Evolutionary conservation across 2,329 filamentous ascomycete genomes (phyloP), one percentile per base, ranked within the genome.

Genomic region (Paramyrothecium roridum): DNA sequence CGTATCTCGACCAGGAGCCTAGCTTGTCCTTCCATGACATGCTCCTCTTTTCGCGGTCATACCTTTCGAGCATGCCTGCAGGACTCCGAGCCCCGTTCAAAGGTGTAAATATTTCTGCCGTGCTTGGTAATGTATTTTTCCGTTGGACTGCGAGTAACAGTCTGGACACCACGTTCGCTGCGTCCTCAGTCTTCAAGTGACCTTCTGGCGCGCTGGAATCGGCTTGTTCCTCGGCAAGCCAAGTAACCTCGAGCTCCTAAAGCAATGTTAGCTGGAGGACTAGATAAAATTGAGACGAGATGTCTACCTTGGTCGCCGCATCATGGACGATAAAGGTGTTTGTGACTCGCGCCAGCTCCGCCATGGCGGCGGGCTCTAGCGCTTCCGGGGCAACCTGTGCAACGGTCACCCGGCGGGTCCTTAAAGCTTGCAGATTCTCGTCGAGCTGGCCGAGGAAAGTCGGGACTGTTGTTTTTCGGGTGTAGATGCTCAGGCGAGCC

Each of bases 121-220:
- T 52, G 11, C 58, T 37, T 2, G 57, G 50, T 10, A 52, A 13
- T 12, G 50, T 50, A 21, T 55, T 21, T 20, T 54, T 47, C 3
- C 40, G 7, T 2, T 45, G 53, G n/a, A 49, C 59, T 13, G 69
- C 70, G 34, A 73, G 63, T 3, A 83, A 63, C 3, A 82, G 70
- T 30, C 81, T 76, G 49, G 73, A 64, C 17, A 80, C 78, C 16
- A 76, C 65, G 46, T 83, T 78, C 34, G 68, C 69, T 2, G 69
- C 62, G 53, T 74, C 69, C 61, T 82, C 77, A 7, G 72, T 63
- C 16, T 45, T 51, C n/a, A 45, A 49, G 19, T 16, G 48, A 8
- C 46, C 47, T 8, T 22, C 33, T 45, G 37, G n/a, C 12, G 37
- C 37, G n/a, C 4, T 19, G 37, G n/a, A 13, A 8, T 43, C 37